These are phyloP conservation scores for Botrytis aclada DNA, from an alignment of 2,329 filamentous ascomycete species.

Conservation along the genomic window DNA sequence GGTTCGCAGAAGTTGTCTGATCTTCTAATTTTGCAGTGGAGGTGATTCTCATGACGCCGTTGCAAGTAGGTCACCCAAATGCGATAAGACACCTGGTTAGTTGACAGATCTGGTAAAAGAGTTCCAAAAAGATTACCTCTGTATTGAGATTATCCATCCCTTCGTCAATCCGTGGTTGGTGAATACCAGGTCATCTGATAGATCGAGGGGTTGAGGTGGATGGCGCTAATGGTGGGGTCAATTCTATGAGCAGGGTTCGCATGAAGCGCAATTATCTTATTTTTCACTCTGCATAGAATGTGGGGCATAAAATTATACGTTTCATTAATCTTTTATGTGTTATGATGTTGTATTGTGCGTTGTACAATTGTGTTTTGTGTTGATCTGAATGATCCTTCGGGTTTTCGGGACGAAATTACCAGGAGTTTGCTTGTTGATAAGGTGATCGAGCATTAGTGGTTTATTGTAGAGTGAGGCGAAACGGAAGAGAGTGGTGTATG, in stretches of 20 bases:
- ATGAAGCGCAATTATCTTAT: not conserved
- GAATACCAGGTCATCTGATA: not conserved
- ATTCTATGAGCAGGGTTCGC: not conserved
- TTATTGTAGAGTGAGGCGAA: not conserved
- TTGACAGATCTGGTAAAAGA: not conserved
- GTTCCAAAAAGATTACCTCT: not conserved
- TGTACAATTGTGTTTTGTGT: not conserved
- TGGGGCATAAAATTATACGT: not conserved
- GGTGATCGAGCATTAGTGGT: not conserved
- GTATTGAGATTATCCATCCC: not conserved
- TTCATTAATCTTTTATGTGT: not conserved
- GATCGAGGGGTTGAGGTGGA: not conserved
- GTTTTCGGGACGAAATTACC: not conserved
- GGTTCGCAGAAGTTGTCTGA: not conserved
- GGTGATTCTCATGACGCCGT: not conserved
- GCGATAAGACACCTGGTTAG: not conserved
- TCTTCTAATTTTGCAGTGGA: not conserved
- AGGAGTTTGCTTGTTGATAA: not conserved
- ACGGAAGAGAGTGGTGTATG: not conserved
- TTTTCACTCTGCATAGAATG: not conserved
- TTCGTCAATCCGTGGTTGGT: not conserved
- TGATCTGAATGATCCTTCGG: not conserved
- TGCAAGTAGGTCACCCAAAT: not conserved
- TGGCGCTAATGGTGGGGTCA: not conserved
- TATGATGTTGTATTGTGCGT: conserved; percentile 1